These are phyloP conservation scores for Fusarium heterosporum DNA, from an alignment of 2,329 filamentous ascomycete genomes.

Conservation along the genomic window DNA sequence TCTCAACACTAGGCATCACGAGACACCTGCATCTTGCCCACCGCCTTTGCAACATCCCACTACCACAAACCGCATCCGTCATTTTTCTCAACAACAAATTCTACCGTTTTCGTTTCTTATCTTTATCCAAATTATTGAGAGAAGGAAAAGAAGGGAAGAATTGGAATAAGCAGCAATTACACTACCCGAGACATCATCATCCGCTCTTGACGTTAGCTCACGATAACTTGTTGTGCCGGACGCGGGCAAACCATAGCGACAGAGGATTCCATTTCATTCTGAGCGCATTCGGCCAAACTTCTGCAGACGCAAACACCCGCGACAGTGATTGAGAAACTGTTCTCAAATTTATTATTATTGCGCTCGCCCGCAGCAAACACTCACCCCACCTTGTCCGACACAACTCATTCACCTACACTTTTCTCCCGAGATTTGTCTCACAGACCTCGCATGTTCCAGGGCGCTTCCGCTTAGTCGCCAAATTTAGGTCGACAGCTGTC, in stretches of 20 bases:
- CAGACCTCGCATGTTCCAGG: conserved; percentile 31
- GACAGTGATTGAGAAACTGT: conserved; percentile 1
- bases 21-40: conserved; percentile 33
- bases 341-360: conserved; percentile 12
- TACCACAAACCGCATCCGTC: conserved; percentile 28
- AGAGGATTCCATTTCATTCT: neutral
- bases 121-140: neutral
- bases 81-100: neutral
- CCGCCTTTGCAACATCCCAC: conserved; percentile 31
- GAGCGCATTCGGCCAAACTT: conserved; percentile 20
- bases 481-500: conserved; percentile 25
- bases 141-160: conserved; percentile 34
- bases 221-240: conserved; percentile 17
- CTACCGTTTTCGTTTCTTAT: conserved; percentile 1
- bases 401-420: conserved; percentile 7
- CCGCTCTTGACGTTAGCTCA: conserved; percentile 8
- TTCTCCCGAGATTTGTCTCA: conserved; percentile 25
- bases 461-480: conserved; percentile 18
- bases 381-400: conserved; percentile 25
- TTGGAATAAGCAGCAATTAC: conserved; percentile 15
- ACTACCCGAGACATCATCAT: conserved; percentile 25
- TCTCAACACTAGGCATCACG: conserved; percentile 28
- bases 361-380: conserved; percentile 39
- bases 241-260: conserved; percentile 5
- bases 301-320: conserved; percentile 21